These are phyloP conservation scores for Daldinia eschscholtzii DNA, from an alignment of 2,329 filamentous ascomycete species.

Conservation along the genomic window DNA sequence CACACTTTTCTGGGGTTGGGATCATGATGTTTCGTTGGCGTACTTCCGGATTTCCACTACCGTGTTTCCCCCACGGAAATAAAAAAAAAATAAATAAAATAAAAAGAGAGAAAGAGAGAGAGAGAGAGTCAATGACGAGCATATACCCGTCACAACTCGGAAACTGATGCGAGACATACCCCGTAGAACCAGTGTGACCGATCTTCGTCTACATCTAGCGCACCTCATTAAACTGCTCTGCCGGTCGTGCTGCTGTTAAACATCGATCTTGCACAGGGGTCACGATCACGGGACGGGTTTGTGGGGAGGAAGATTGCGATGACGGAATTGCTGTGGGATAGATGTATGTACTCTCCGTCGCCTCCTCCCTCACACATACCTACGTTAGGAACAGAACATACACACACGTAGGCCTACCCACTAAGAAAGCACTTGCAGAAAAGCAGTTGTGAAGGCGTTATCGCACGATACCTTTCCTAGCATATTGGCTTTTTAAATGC, in stretches of 20 bases:
- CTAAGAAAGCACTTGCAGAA: constrained; percentile 26
- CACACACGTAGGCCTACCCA: constrained; percentile 31
- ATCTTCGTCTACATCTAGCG: constrained; percentile 25
- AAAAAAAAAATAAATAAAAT: not conserved
- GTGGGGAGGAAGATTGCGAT: constrained; percentile 22
- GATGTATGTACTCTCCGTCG: not conserved
- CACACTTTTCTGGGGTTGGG: constrained; percentile 3
- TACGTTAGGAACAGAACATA: not conserved
- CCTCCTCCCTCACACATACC: not conserved
- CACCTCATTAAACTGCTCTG: constrained; percentile 28
- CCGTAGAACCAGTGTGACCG: constrained; percentile 28
- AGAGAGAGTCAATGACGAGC: constrained; percentile 38
- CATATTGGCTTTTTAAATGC: constrained; percentile 30
- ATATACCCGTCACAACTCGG: constrained; percentile 42
- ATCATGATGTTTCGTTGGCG: not conserved
- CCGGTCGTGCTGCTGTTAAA: constrained; percentile 36
- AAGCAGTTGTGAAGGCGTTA: constrained; percentile 22
- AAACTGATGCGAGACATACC: constrained; percentile 38
- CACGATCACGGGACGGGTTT: constrained; percentile 29
- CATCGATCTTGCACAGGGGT: constrained; percentile 39
- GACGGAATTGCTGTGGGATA: constrained; percentile 29
- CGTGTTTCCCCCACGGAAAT: constrained; percentile 9
- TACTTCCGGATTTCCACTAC: constrained; percentile 4
- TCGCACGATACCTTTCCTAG: constrained; percentile 24
- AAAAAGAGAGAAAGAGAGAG: too few relatives aligned